A percentile compares a stretch with the other conserved stretches of the same genome.
Conservation (phyloP, 352 stramenopile species). For the Detonula confervacea region DNA sequence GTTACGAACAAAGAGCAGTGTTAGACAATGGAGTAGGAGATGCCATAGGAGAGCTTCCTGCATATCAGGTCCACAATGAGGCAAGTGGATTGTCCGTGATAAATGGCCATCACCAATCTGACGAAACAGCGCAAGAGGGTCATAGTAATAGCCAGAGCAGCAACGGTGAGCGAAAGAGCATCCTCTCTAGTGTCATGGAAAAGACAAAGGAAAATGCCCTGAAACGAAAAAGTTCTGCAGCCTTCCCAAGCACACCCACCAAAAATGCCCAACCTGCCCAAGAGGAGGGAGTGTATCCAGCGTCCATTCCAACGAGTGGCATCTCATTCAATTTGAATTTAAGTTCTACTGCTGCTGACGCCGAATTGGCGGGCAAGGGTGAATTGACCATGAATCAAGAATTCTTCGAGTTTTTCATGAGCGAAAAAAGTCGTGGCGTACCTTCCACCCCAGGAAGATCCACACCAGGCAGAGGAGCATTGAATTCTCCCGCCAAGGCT, state of each 20-base stretch:
- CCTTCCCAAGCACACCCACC: slow-evolving; percentile 28
- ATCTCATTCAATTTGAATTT: slow-evolving; percentile 34
- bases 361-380: background rate
- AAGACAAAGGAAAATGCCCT: slow-evolving; percentile 43
- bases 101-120: slow-evolving; percentile 15
- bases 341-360: too few relatives aligned
- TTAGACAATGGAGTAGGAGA: background rate
- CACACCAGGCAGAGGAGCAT: too few relatives aligned
- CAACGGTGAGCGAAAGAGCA: slow-evolving; percentile 28
- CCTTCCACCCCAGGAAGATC: background rate
- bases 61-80: slow-evolving; percentile 24
- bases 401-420: slow-evolving; percentile 56
- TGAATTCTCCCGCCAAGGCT: slow-evolving; percentile 42
- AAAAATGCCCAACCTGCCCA: slow-evolving; percentile 24
- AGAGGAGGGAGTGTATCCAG: slow-evolving; percentile 10
- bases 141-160: background rate
- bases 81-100: slow-evolving; percentile 45
- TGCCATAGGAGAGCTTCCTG: slow-evolving; percentile 11
- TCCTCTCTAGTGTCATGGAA: slow-evolving; percentile 45
- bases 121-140: background rate
- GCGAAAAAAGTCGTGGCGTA: slow-evolving; percentile 36
- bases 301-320: slow-evolving; percentile 14
- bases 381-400: slow-evolving; percentile 35
- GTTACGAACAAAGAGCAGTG: too few relatives aligned
- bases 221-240: slow-evolving; percentile 25